A percentile compares a stretch with the other conserved stretches of the same genome.
phyloP scores from a whole-genome alignment of 1,139 yeast genomes.

The Diutina neorugosa region DNA sequence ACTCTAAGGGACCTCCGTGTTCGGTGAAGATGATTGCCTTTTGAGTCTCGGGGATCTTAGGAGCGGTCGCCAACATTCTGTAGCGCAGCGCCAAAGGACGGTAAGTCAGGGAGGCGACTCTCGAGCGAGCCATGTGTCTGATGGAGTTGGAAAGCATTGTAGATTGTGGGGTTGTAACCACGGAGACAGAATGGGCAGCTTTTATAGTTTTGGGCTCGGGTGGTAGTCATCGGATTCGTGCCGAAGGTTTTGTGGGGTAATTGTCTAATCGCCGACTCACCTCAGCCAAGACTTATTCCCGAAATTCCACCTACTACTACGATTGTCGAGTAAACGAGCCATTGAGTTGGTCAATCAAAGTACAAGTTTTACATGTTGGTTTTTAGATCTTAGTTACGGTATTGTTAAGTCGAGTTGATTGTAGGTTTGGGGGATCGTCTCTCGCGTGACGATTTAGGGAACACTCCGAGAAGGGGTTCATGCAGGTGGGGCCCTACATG shows the following conservation, averaged over 20 bases:
- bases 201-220: no score
- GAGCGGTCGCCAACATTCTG: not conserved
- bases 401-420: no score
- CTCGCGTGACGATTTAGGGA: no score
- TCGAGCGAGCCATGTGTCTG: not conserved
- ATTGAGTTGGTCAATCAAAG: not conserved
- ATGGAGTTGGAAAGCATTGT: not conserved
- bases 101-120: not conserved
- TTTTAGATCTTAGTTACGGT: no score
- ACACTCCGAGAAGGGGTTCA: no score
- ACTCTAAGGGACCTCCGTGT: slow-evolving; percentile 11
- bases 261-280: not conserved
- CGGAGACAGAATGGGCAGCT: no score
- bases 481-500: no score
- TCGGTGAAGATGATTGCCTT: slow-evolving; percentile 10
- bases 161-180: not conserved
- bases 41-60: slow-evolving; percentile 8
- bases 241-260: not conserved
- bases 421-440: no score
- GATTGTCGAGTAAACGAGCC: no score
- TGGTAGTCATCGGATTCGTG: no score
- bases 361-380: no score
- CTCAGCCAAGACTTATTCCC: not conserved
- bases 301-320: no score
- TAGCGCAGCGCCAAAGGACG: not conserved